phyloP scores from a whole-genome alignment of 495 filamentous ascomycete genomes.

The Filosporella fistucella region DNA sequence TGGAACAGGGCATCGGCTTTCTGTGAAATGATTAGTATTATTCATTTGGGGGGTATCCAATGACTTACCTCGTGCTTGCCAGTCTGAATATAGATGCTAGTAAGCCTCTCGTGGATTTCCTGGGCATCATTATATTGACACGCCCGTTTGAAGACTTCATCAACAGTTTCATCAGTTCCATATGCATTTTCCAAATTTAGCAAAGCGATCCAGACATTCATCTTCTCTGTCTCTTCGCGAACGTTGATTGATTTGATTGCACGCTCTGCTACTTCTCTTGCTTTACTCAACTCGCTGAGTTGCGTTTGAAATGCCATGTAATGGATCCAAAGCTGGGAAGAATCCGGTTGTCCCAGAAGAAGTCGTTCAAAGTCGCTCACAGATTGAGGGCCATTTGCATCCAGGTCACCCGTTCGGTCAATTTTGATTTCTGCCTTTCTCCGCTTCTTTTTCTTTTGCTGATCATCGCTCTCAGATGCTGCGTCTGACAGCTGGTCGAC shows the following conservation, averaged over 20 bases:
- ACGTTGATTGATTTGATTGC: constrained; percentile 86
- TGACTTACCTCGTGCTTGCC: constrained; percentile 63
- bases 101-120: constrained; percentile 83
- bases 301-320: constrained; percentile 98
- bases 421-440: constrained; percentile 71
- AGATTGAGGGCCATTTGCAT: constrained; percentile 85
- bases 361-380: constrained; percentile 89
- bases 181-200: constrained; percentile 93
- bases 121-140: constrained; percentile 91
- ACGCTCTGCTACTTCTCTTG: constrained; percentile 82
- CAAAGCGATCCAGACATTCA: constrained; percentile 91
- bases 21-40: constrained; percentile 44
- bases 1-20: constrained; percentile 90
- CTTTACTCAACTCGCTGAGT: constrained; percentile 78
- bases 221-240: constrained; percentile 80
- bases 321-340: constrained; percentile 82
- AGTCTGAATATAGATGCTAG: constrained; percentile 91
- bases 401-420: constrained; percentile 84
- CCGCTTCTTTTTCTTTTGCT: constrained; percentile 74
- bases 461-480: constrained; percentile 39
- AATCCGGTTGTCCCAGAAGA: constrained; percentile 85
- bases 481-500: constrained; percentile 35
- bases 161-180: constrained; percentile 77
- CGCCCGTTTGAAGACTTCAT: constrained; percentile 85
- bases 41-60: constrained; percentile 8